Evolutionary conservation across 768 basidiomycete genomes (phyloP), one percentile per base, ranked within the genome.

Genomic region (Boletus speciosus): DNA sequence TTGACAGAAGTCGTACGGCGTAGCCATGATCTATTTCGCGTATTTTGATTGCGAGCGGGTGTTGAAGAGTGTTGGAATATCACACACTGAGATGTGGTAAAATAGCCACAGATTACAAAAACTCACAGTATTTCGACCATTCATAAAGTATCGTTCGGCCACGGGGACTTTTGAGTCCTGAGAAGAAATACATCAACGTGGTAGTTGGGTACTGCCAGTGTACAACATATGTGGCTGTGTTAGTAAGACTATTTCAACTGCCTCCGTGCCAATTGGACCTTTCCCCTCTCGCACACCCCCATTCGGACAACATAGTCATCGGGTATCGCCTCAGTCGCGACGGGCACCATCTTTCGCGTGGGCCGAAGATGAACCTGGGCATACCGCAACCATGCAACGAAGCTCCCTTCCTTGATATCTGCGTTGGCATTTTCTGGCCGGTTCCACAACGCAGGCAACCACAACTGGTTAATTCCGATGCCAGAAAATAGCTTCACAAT

Each of bases 341-440:
- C 32, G 66, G 11, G 47, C 8, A 42, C 27, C 11, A 51, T 31
- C 25, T 35, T 42, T 23, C 32, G 40, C 10, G 39, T 51, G 23
- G 49, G 49, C 9, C 40, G 39, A 35, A 51, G 23, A 42, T 51
- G 40, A 35, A 42, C 40, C 16, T 42, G 49, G 16, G 40, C 49
- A 25, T 51, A 51, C 32, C 49, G 39, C 32, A 51, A 35, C 40
- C 32, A 51, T 34, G 49, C 39, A 16, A 51, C 42, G 11, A 25
- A 51, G 27, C 49, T 51, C 21, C 49, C 49, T 35, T 51, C 49
- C 32, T 51, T 51, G 31, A 51, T 42, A 27, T 51, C 49, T 23
- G 32, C 49, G 21, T 51, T 10, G 7, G 40, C 40, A 42, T 51
- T 51, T 25, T 51, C 40, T 19, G 40, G 32, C 32, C 23, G 16